Base-by-base conservation (phyloP, 2,329 filamentous ascomycete species). In the Penicillium sp. region DNA sequence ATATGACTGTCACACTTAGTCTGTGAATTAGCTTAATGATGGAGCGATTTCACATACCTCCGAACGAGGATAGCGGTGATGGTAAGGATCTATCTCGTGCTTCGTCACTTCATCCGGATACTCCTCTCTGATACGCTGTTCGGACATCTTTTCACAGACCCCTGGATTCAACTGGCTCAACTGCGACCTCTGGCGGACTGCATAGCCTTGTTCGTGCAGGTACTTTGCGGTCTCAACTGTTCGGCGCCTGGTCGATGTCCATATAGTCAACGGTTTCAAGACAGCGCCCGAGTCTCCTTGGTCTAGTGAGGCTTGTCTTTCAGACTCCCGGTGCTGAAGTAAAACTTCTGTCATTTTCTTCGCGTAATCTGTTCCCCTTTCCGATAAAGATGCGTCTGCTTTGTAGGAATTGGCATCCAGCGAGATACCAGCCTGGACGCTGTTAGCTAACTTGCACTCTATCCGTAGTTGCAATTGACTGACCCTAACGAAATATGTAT, bases 91-190 rank as follows among this genome's bases (percentile, higher is more conserved):
- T 51, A 89, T 79, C 63, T 96, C 90, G 72, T 99, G 94, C 76
- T 96, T 96, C 62, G 86, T 82, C 6, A 96, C 89, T 72, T 99
- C 94, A 3, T 96, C 90, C 0, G 93, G 90, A 68, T 93, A 97
- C 56, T 92, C 80, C 65, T 85, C 78, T 54, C 90, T 85, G 63
- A 99, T 95, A 51, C 84, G 85, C 14, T 81, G 80, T 72, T 97
- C 93, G 6, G 90, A 89, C 78, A 97, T 87, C 73, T 91, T 94
- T 76, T 97, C 94, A 67, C 92, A 97, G 5, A 96, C 91, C 3
- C 94, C 94, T 1, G 94, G 94, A 68, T 99, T 97, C 67, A 99
- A 84, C 75, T 97, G 92, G 68, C 92, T 96, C 87, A 99, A 91
- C 71, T 99, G 93, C 48, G 92, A 93, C 57, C 94, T 85, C 73